Percentiles rank a stretch among this genome's conserved stretches.
Conservation (phyloP, 805 yeast genomes). For the Candida tammaniensis region DNA sequence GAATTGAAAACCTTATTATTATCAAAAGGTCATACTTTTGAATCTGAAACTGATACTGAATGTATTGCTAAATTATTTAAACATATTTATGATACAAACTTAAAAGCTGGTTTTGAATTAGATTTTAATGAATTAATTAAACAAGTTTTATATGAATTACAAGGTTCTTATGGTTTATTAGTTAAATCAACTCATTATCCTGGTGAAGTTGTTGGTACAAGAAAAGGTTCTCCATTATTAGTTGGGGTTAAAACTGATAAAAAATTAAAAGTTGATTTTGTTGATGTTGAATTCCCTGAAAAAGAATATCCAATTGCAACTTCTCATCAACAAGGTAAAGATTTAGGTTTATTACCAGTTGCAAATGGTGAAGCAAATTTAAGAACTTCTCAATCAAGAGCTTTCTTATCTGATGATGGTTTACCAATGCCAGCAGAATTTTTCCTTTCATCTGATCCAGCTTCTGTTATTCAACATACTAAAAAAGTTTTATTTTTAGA, state of each 20-base stretch:
- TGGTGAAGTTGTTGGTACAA: slow-evolving; percentile 92
- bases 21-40: slow-evolving; percentile 79
- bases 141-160: slow-evolving; percentile 86
- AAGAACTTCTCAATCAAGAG: slow-evolving; percentile 92
- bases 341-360: slow-evolving; percentile 47
- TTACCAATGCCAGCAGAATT: slow-evolving; percentile 92
- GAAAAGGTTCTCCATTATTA: slow-evolving; percentile 96
- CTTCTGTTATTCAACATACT: slow-evolving; percentile 95
- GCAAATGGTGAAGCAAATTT: slow-evolving; percentile 54
- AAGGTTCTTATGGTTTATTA: slow-evolving; percentile 96
- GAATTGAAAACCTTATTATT: slow-evolving; percentile 80
- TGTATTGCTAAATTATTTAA: slow-evolving; percentile 94
- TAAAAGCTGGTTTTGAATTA: slow-evolving; percentile 68
- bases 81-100: slow-evolving; percentile 78
- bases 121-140: slow-evolving; percentile 93
- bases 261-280: slow-evolving; percentile 95
- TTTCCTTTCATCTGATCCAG: slow-evolving; percentile 94
- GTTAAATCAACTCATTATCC: slow-evolving; percentile 92
- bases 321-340: slow-evolving; percentile 17
- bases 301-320: slow-evolving; percentile 8
- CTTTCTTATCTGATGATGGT: slow-evolving; percentile 92
- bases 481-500: slow-evolving; percentile 94
- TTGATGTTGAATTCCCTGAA: slow-evolving; percentile 95
- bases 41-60: slow-evolving; percentile 95
- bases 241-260: slow-evolving; percentile 96